These are phyloP conservation scores for Aspergillus arachidicola DNA, from an alignment of 2,329 filamentous ascomycete species.

Conservation along the genomic window DNA sequence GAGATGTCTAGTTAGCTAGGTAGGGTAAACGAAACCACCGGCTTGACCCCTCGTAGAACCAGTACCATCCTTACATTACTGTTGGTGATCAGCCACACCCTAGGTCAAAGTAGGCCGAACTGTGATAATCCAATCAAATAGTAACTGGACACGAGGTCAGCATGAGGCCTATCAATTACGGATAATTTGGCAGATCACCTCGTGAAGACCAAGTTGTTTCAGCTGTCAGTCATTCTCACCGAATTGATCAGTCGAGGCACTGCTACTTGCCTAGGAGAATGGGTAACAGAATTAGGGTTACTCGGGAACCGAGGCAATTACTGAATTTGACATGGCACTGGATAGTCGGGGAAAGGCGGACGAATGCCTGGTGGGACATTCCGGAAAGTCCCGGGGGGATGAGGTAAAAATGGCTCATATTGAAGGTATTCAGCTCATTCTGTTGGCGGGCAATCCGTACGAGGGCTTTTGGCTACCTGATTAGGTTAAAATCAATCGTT, in stretches of 20 bases:
- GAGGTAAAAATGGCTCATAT: slow-evolving; percentile 4
- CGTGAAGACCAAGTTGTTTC: background rate
- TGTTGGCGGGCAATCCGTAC: background rate
- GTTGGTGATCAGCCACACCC: background rate
- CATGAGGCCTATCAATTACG: background rate
- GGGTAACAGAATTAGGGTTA: background rate
- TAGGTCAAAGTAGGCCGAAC: background rate
- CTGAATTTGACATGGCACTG: background rate
- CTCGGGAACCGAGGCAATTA: slow-evolving; percentile 6
- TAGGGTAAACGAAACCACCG: background rate
- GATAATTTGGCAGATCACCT: background rate
- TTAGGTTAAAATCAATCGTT: slow-evolving; percentile 1
- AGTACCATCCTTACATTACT: background rate
- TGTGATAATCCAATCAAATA: background rate
- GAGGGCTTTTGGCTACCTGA: background rate
- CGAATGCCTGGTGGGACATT: background rate
- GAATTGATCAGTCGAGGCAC: background rate
- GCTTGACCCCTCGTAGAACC: no score
- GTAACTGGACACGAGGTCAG: background rate
- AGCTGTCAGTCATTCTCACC: background rate
- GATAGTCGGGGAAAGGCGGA: slow-evolving; percentile 1
- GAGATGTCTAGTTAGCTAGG: background rate
- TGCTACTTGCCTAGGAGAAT: background rate
- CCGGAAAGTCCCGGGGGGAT: background rate
- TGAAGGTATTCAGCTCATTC: background rate